Percentiles rank a stretch among this genome's conserved stretches.
Conservation (phyloP, 805 yeast genomes). For the Lipomyces starkeyi region DNA sequence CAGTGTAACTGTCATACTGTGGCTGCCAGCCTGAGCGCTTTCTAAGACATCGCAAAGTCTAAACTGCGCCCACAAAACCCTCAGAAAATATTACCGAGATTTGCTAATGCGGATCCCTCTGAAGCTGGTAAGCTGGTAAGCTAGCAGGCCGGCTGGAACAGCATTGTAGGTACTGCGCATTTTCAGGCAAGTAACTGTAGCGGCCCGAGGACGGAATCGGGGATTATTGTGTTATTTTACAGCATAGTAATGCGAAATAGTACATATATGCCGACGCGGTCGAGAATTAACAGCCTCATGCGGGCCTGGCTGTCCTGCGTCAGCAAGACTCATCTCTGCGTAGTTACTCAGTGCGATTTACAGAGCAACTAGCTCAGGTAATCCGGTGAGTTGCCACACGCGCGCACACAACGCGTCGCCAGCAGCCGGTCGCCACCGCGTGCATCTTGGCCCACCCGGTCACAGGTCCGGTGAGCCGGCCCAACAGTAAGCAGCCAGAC, state of each 20-base stretch:
- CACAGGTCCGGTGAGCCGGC: conserved; percentile 1
- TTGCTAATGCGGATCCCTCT: too few relatives aligned
- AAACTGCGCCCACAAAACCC: neutral
- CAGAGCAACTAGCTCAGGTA: neutral
- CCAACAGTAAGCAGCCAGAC: neutral
- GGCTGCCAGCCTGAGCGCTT: neutral
- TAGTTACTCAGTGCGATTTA: too few relatives aligned
- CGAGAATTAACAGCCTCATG: neutral
- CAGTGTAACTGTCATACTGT: neutral
- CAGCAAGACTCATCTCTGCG: neutral
- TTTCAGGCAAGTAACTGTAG: too few relatives aligned
- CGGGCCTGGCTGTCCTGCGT: neutral
- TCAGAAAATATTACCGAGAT: neutral
- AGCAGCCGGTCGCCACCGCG: neutral
- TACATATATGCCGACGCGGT: too few relatives aligned
- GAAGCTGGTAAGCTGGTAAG: neutral
- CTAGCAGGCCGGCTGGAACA: neutral
- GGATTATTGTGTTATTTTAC: too few relatives aligned
- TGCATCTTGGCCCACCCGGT: neutral
- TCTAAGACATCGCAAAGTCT: neutral
- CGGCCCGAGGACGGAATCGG: too few relatives aligned
- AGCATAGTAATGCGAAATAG: too few relatives aligned
- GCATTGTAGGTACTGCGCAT: too few relatives aligned
- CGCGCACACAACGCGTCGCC: neutral
- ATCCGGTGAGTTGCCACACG: neutral